Evolutionary conservation across 164 flowering plant genomes (phyloP).

Genomic region (Macadamia tetraphylla): DNA sequence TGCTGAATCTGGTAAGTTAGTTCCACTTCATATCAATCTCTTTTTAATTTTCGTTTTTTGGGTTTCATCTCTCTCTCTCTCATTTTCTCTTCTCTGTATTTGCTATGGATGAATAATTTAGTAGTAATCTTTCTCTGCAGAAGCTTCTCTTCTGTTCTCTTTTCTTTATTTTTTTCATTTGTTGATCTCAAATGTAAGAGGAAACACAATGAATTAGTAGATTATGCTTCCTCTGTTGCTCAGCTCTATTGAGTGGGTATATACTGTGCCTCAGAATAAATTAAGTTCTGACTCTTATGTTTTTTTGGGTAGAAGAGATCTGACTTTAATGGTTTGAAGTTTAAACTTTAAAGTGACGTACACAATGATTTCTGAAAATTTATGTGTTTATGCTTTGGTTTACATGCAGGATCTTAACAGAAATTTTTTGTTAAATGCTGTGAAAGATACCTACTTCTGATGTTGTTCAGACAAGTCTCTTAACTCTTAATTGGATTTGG

Average conservation of each 20-base stretch:
- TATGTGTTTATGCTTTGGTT: background rate
- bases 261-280: background rate
- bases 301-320: no score
- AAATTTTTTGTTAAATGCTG: constrained; percentile 56
- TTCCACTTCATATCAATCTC: background rate
- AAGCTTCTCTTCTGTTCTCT: no score
- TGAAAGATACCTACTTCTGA: constrained; percentile 47
- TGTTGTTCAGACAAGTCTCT: background rate
- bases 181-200: no score
- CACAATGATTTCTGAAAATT: background rate
- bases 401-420: constrained; percentile 60
- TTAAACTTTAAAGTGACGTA: background rate
- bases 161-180: background rate
- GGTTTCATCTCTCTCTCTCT: no score
- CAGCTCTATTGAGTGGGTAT: background rate
- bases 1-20: constrained; percentile 72
- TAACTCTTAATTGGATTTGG: background rate
- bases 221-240: no score
- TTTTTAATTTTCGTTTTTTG: no score
- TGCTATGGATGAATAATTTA: background rate
- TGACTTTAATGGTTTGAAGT: no score
- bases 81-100: background rate
- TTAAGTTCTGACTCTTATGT: background rate
- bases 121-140: background rate
- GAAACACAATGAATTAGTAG: no score